A percentile compares a stretch with the other conserved stretches of the same genome.
Conservation (phyloP, 2,329 filamentous ascomycete genomes). For the Thielaviopsis populi region DNA sequence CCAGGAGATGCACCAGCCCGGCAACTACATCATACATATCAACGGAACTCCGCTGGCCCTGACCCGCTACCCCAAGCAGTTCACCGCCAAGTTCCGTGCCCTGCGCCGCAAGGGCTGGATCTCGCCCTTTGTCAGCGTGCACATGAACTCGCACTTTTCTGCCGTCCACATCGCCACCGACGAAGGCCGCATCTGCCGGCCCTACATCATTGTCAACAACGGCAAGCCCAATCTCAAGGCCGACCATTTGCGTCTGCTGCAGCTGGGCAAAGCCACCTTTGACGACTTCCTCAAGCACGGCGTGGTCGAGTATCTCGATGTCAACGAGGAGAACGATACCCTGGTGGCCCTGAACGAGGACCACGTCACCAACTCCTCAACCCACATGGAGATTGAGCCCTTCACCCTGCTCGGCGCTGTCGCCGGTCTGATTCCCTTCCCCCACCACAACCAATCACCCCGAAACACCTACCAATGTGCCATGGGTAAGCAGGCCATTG, state of each 20-base stretch:
- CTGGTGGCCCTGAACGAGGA: conserved; percentile 82
- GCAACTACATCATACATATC: conserved; percentile 80
- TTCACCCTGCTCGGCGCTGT: conserved; percentile 94
- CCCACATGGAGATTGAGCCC: conserved; percentile 93
- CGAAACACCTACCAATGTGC: conserved; percentile 91
- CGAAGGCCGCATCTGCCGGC: conserved; percentile 89
- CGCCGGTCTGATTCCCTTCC: conserved; percentile 90
- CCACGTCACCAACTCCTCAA: conserved; percentile 68
- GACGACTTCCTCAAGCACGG: conserved; percentile 86
- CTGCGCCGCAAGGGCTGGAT: conserved; percentile 81
- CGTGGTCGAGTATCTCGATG: conserved; percentile 89
- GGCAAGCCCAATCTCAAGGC: conserved; percentile 65
- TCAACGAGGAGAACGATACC: conserved; percentile 96
- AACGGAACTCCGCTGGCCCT: conserved; percentile 90
- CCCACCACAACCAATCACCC: conserved; percentile 96
- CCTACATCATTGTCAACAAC: conserved; percentile 88
- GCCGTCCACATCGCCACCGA: conserved; percentile 94
- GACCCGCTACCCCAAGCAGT: conserved; percentile 72
- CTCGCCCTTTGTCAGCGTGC: conserved; percentile 91
- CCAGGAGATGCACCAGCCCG: conserved; percentile 70
- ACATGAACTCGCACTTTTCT: conserved; percentile 83
- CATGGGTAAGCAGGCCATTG: conserved; percentile 94
- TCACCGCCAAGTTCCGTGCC: conserved; percentile 69
- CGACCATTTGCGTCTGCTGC: conserved; percentile 64
- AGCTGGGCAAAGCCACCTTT: conserved; percentile 73